phyloP scores from a whole-genome alignment of 2,329 filamentous ascomycete species.

The Trichoderma arundinaceum region DNA sequence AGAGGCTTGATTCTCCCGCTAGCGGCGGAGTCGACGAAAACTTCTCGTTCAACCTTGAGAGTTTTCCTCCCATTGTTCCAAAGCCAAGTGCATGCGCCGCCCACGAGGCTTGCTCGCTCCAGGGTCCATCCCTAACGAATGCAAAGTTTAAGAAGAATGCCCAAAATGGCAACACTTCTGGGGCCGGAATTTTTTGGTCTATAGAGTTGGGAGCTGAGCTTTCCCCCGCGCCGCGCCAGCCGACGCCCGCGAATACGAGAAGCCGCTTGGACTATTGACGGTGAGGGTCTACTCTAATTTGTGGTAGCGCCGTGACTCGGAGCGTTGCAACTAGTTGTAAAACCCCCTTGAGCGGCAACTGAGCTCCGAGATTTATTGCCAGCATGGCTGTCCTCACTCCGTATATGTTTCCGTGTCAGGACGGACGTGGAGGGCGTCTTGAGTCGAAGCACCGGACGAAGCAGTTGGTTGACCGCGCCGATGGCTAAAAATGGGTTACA shows the following conservation, averaged over 20 bases:
- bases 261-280: slow-evolving; percentile 20
- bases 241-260: slow-evolving; percentile 27
- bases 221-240: slow-evolving; percentile 18
- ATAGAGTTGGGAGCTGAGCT: neutral
- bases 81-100: too few relatives aligned
- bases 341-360: neutral
- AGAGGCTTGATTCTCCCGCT: too few relatives aligned
- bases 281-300: slow-evolving; percentile 4
- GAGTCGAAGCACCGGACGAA: neutral
- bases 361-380: neutral
- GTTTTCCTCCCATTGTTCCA: too few relatives aligned
- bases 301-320: slow-evolving; percentile 6
- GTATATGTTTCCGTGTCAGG: neutral
- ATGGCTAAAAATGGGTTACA: neutral
- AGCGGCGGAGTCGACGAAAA: too few relatives aligned
- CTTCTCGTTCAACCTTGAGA: too few relatives aligned
- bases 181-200: neutral
- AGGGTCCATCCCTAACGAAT: slow-evolving; percentile 27
- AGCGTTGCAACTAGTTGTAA: neutral
- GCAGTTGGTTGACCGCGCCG: neutral
- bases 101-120: slow-evolving; percentile 17
- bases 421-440: too few relatives aligned
- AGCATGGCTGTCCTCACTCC: neutral
- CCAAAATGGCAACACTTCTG: neutral
- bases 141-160: neutral